Percentiles rank a stretch among this genome's conserved stretches.
phyloP scores from a whole-genome alignment of 2,329 filamentous ascomycete genomes.

The Fusarium beomiforme region DNA sequence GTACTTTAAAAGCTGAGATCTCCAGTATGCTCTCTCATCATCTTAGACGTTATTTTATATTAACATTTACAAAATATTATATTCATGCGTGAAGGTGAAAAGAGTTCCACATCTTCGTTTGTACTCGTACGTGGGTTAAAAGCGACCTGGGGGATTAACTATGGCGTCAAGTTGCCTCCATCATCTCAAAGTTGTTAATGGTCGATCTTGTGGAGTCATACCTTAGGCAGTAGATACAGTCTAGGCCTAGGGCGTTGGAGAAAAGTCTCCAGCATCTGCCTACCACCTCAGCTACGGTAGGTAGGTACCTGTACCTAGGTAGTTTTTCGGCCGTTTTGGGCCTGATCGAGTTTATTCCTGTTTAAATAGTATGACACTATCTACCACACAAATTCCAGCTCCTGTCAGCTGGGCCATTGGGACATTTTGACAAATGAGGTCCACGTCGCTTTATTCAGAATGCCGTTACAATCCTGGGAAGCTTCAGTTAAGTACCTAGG shows the following conservation, averaged over 20 bases:
- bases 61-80: not conserved
- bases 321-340: constrained; percentile 4
- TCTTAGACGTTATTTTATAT: not conserved
- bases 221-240: constrained; percentile 3
- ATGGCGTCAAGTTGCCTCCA: constrained; percentile 12
- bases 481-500: constrained; percentile 18
- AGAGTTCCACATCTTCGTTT: not conserved
- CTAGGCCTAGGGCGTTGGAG: not conserved
- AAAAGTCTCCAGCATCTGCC: constrained; percentile 4
- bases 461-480: constrained; percentile 7
- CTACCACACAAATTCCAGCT: constrained; percentile 21
- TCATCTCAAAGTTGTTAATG: constrained; percentile 1
- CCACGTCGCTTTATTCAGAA: not conserved
- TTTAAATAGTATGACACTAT: not conserved
- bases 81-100: not conserved
- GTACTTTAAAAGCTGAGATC: not conserved
- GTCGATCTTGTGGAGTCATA: not conserved
- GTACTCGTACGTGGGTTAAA: not conserved
- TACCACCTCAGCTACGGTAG: no score
- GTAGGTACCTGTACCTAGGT: no score
- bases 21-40: not conserved
- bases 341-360: not conserved
- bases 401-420: not conserved
- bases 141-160: not conserved
- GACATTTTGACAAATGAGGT: not conserved